A percentile compares a stretch with the other conserved stretches of the same genome.
Conservation (phyloP, 345 rosid genomes). For the Euphorbia pulcherrima region DNA sequence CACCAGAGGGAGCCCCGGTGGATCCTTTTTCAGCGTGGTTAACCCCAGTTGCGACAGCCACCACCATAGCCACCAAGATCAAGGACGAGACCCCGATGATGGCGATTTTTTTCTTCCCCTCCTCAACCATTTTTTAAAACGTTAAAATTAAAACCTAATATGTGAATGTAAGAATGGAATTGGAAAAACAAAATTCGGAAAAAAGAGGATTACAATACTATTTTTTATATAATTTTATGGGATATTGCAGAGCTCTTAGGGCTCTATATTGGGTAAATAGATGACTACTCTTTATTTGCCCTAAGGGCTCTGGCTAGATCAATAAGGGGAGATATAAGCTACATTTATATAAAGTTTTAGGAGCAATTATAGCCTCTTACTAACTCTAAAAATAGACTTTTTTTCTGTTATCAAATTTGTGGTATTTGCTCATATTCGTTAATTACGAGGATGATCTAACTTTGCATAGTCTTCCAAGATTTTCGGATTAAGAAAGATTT, state of each 20-base stretch:
- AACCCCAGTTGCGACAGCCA: constrained; percentile 43
- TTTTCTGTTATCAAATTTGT: background rate
- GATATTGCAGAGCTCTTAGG: constrained; percentile 22
- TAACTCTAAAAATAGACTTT: background rate
- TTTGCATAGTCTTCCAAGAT: background rate
- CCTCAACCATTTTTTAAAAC: constrained; percentile 3
- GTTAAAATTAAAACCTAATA: too few species aligned
- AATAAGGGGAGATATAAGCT: background rate
- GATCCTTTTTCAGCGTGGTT: background rate
- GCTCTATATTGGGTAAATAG: background rate
- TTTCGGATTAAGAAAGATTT: background rate
- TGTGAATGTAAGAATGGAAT: background rate
- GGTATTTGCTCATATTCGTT: background rate
- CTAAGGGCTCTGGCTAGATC: constrained; percentile 26
- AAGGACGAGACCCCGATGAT: constrained; percentile 44
- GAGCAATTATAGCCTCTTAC: too few species aligned
- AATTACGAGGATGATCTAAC: background rate
- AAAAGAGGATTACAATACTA: background rate
- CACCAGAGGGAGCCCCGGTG: background rate
- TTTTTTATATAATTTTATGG: background rate
- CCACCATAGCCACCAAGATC: constrained; percentile 61
- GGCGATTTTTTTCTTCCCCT: constrained; percentile 38
- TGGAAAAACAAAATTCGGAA: background rate
- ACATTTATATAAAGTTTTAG: background rate
- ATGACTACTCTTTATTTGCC: constrained; percentile 15